These are phyloP conservation scores for Stachybotrys chartarum DNA, from an alignment of 2,329 filamentous ascomycete genomes.

Conservation along the genomic window DNA sequence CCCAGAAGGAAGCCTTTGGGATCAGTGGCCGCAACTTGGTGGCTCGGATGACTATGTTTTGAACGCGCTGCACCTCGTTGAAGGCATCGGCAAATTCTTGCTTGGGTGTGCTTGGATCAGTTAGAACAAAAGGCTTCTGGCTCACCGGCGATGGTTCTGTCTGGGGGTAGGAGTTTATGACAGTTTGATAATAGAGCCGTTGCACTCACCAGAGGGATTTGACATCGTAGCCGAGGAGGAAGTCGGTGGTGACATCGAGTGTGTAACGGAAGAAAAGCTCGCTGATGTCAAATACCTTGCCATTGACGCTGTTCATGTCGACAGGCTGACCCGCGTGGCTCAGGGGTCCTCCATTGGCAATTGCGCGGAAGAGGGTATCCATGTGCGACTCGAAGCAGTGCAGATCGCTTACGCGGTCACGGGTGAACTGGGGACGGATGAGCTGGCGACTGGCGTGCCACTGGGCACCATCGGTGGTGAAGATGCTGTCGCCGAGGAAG, in stretches of 20 bases:
- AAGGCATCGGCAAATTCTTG: constrained; percentile 76
- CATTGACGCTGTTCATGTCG: constrained; percentile 53
- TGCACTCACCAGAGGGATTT: constrained; percentile 44
- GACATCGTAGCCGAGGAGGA: constrained; percentile 72
- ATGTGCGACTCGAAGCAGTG: constrained; percentile 76
- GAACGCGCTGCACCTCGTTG: constrained; percentile 67
- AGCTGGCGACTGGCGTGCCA: constrained; percentile 81
- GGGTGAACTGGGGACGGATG: constrained; percentile 80
- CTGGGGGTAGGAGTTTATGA: no score
- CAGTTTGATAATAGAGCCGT: not conserved
- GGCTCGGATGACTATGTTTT: constrained; percentile 58
- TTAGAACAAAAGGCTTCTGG: no score
- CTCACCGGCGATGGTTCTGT: no score
- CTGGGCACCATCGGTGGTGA: constrained; percentile 67
- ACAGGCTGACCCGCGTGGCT: constrained; percentile 56
- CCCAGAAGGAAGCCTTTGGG: constrained; percentile 57
- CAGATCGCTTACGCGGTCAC: constrained; percentile 75
- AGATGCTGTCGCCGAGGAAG: constrained; percentile 70
- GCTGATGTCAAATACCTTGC: constrained; percentile 60
- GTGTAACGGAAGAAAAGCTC: constrained; percentile 81
- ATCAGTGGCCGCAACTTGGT: constrained; percentile 57
- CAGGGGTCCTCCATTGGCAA: constrained; percentile 51
- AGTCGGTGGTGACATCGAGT: constrained; percentile 79
- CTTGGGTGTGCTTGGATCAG: constrained; percentile 38
- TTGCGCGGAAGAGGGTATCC: constrained; percentile 61